These are phyloP conservation scores for Hapsidospora chrysogenum DNA, from an alignment of 495 filamentous ascomycete species.

Conservation along the genomic window DNA sequence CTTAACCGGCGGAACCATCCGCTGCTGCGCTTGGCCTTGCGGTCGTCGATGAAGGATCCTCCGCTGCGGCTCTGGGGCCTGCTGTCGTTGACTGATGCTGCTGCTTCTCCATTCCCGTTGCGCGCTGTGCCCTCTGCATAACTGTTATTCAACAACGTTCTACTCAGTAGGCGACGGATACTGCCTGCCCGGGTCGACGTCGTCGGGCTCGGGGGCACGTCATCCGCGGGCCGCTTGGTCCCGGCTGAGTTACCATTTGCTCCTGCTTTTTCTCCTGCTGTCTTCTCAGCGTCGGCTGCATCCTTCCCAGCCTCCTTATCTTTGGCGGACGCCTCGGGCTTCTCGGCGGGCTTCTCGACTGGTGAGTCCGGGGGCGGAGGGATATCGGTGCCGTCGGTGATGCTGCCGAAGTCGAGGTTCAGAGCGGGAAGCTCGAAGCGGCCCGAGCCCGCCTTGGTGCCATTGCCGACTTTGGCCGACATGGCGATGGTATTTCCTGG, in stretches of 20 bases:
- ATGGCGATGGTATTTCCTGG: no score
- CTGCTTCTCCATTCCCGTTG: conserved; percentile 1
- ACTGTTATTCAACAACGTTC: conserved; percentile 24
- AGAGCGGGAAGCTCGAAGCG: conserved; percentile 37
- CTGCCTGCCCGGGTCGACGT: conserved; percentile 23
- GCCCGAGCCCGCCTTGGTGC: conserved; percentile 8
- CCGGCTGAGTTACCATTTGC: conserved; percentile 15
- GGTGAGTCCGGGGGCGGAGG: conserved; percentile 36
- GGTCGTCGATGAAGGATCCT: conserved; percentile 16
- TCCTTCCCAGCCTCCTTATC: no score
- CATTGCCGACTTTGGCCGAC: not conserved
- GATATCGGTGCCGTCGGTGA: conserved; percentile 41
- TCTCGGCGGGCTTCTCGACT: conserved; percentile 19
- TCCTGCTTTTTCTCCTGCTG: conserved; percentile 12
- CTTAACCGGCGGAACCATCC: conserved; percentile 31
- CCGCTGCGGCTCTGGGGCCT: conserved; percentile 23
- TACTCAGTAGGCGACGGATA: conserved; percentile 28
- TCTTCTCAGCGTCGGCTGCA: conserved; percentile 8
- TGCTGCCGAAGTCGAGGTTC: conserved; percentile 29
- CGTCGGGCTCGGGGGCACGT: conserved; percentile 25
- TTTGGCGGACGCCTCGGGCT: conserved; percentile 5
- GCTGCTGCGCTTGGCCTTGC: conserved; percentile 27
- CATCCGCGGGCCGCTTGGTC: conserved; percentile 23
- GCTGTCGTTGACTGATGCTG: conserved; percentile 4
- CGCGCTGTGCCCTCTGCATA: conserved; percentile 18